phyloP scores from a whole-genome alignment of 768 basidiomycete genomes.

The Tricholomella constricta region DNA sequence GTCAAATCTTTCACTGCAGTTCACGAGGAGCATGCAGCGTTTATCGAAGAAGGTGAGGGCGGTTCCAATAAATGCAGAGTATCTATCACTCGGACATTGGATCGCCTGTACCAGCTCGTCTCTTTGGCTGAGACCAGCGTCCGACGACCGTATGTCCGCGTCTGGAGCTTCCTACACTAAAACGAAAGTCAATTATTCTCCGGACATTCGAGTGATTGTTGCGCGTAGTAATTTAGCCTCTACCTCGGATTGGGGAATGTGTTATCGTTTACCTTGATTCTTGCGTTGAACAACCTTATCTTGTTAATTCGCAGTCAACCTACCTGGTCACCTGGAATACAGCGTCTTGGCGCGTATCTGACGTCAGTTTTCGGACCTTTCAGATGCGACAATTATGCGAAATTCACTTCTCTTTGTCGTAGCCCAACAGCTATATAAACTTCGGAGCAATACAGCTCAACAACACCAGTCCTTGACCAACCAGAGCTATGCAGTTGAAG shows the following conservation, averaged over 20 bases:
- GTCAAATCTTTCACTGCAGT: too few relatives aligned
- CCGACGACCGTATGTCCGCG: too few relatives aligned
- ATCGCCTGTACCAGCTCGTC: too few relatives aligned
- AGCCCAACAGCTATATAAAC: slow-evolving; percentile 1
- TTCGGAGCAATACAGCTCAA: neutral
- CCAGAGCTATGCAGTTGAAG: slow-evolving; percentile 24
- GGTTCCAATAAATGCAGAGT: too few relatives aligned
- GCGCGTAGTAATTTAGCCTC: slow-evolving; percentile 10
- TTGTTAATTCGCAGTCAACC: neutral
- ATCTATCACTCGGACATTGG: too few relatives aligned
- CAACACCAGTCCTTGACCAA: neutral
- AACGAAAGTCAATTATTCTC: too few relatives aligned
- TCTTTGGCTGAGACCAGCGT: too few relatives aligned
- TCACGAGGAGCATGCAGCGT: too few relatives aligned
- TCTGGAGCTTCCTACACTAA: too few relatives aligned
- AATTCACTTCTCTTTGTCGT: neutral
- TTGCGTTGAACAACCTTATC: neutral
- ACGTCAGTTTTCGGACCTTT: neutral
- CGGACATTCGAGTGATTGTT: neutral
- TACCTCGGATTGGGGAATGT: slow-evolving; percentile 7
- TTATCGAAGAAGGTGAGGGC: too few relatives aligned
- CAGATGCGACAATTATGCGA: slow-evolving; percentile 15
- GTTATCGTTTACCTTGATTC: neutral
- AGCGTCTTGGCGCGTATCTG: neutral
- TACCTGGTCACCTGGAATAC: neutral